Percentiles rank a stretch among this genome's conserved stretches.
Conservation (phyloP, 768 basidiomycete genomes). For the Postia placenta region DNA sequence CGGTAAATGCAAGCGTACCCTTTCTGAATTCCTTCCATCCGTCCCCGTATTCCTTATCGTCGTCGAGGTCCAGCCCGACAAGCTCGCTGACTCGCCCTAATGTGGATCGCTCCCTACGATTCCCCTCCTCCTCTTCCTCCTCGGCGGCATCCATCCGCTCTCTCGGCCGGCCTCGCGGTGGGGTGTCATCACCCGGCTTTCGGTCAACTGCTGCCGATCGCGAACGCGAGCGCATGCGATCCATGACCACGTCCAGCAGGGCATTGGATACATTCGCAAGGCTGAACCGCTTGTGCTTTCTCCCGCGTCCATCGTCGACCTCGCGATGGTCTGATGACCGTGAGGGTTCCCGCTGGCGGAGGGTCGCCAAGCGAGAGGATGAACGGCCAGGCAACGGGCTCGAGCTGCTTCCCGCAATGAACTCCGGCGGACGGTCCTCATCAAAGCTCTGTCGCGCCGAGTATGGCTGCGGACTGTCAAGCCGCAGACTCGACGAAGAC, state of each 20-base stretch:
- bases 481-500: conserved; percentile 5
- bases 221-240: conserved; percentile 44
- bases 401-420: conserved; percentile 18
- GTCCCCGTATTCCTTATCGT: conserved; percentile 36
- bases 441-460: conserved; percentile 3
- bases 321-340: conserved; percentile 9
- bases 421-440: conserved; percentile 13
- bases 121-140: conserved; percentile 20
- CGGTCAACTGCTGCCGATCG: conserved; percentile 28
- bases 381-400: conserved; percentile 6
- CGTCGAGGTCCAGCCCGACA: conserved; percentile 32
- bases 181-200: conserved; percentile 12
- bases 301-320: conserved; percentile 25
- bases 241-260: conserved; percentile 38
- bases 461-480: background rate
- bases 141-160: conserved; percentile 11
- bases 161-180: conserved; percentile 12
- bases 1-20: conserved; percentile 39
- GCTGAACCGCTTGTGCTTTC: conserved; percentile 43
- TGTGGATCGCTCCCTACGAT: conserved; percentile 26
- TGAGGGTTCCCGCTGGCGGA: conserved; percentile 8
- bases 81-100: conserved; percentile 35
- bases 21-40: conserved; percentile 87
- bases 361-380: background rate
- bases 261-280: conserved; percentile 46